Evolutionary conservation across 2,329 filamentous ascomycete species (phyloP).

Genomic region (Cladophialophora yegresii): DNA sequence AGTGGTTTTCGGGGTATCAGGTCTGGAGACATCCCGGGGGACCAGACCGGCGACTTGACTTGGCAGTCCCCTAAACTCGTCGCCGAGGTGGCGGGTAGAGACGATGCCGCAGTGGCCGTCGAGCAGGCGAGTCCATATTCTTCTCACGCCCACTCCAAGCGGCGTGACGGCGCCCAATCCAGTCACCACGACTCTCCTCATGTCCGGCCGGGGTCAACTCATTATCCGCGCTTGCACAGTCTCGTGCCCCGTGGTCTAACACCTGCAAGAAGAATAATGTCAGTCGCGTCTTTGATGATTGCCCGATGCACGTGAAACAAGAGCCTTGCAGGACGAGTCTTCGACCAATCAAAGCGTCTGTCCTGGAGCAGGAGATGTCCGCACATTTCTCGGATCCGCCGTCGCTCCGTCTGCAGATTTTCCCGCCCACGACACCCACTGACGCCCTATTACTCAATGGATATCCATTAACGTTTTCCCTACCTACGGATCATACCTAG

Average conservation of each 20-base stretch:
- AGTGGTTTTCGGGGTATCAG: slow-evolving; percentile 40
- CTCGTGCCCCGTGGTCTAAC: not conserved
- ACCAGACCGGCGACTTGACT: slow-evolving; percentile 85
- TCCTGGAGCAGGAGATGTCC: not conserved
- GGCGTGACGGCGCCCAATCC: slow-evolving; percentile 81
- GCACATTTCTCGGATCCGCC: slow-evolving; percentile 5
- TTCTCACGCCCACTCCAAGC: slow-evolving; percentile 74
- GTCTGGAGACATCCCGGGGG: slow-evolving; percentile 55
- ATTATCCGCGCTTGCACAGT: not conserved
- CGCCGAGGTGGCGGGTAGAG: slow-evolving; percentile 65
- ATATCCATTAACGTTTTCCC: not conserved
- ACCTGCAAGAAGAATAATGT: not conserved
- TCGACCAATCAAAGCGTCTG: slow-evolving; percentile 3
- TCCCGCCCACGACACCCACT: not conserved
- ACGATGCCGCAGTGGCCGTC: slow-evolving; percentile 78
- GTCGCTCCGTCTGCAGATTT: not conserved
- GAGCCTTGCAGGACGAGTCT: not conserved
- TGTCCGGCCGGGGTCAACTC: slow-evolving; percentile 20
- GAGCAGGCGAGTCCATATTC: slow-evolving; percentile 78
- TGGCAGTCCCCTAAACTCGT: slow-evolving; percentile 70
- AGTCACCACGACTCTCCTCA: slow-evolving; percentile 75
- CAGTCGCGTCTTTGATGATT: not conserved
- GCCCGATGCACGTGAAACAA: not conserved
- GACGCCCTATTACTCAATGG: slow-evolving; percentile 9
- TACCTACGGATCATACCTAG: not conserved